Conservation (phyloP, 805 yeast genomes). For the Metschnikowia peoriensis region DNA sequence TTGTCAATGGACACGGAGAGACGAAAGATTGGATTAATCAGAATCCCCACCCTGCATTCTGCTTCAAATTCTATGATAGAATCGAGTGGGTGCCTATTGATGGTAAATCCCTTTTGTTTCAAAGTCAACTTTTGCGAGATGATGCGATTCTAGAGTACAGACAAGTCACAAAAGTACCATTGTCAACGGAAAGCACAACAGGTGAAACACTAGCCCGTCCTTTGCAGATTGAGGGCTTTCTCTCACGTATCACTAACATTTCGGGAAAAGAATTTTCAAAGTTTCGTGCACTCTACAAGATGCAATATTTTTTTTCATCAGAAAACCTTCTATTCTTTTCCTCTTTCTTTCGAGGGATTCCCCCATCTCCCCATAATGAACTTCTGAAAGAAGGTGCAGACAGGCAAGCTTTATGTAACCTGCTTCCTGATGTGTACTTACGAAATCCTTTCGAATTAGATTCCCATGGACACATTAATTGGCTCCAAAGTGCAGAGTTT, state of each 20-base stretch:
- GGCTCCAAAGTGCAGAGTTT: slow-evolving; percentile 56
- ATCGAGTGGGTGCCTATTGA: slow-evolving; percentile 49
- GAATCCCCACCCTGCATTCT: slow-evolving; percentile 43
- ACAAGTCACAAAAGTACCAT: slow-evolving; percentile 11
- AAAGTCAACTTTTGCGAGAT: slow-evolving; percentile 35
- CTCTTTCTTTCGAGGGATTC: slow-evolving; percentile 53
- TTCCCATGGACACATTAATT: slow-evolving; percentile 50
- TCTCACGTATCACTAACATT: slow-evolving; percentile 54
- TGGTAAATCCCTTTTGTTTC: slow-evolving; percentile 28
- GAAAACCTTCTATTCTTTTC: slow-evolving; percentile 62
- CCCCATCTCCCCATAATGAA: slow-evolving; percentile 50
- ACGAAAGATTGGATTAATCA: slow-evolving; percentile 16
- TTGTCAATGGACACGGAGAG: neutral
- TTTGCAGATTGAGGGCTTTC: slow-evolving; percentile 76
- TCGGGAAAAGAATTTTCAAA: slow-evolving; percentile 41
- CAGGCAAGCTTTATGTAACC: slow-evolving; percentile 13
- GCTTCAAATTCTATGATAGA: slow-evolving; percentile 69
- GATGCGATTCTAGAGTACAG: slow-evolving; percentile 59
- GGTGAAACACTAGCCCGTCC: slow-evolving; percentile 49
- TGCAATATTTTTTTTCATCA: slow-evolving; percentile 62
- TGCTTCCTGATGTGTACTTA: slow-evolving; percentile 39
- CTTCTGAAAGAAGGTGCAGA: slow-evolving; percentile 14
- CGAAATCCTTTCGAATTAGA: slow-evolving; percentile 57
- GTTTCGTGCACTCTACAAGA: slow-evolving; percentile 45
- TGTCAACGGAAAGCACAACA: slow-evolving; percentile 18